These are phyloP conservation scores for Fusarium nisikadoi DNA, from an alignment of 2,329 filamentous ascomycete genomes.

Conservation along the genomic window DNA sequence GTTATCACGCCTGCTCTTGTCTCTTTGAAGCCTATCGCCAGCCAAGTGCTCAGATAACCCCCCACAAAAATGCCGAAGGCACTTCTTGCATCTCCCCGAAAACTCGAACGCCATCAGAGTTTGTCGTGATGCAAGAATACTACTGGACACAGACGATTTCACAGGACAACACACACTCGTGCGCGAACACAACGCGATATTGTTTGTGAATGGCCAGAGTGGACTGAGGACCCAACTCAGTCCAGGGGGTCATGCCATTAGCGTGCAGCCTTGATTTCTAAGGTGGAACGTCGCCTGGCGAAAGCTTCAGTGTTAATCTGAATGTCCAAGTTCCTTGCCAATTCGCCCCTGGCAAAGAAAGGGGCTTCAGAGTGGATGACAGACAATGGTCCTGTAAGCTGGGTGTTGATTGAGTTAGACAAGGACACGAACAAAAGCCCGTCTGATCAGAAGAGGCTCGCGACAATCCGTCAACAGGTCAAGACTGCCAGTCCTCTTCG, in stretches of 20 bases:
- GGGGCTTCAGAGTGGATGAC: constrained; percentile 2
- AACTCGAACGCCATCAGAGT: constrained; percentile 16
- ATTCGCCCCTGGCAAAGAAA: constrained; percentile 16
- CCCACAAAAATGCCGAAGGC: constrained; percentile 13
- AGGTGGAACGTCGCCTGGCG: constrained; percentile 17
- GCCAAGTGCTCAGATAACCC: neutral
- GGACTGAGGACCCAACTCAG: constrained; percentile 31
- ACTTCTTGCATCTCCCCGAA: constrained; percentile 24
- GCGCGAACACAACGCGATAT: constrained; percentile 25
- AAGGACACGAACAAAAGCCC: constrained; percentile 20
- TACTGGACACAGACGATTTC: neutral
- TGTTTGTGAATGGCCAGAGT: constrained; percentile 29
- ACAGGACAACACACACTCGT: constrained; percentile 7
- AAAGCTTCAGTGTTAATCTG: constrained; percentile 11
- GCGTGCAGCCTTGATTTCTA: constrained; percentile 30
- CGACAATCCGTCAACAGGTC: neutral
- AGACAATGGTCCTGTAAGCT: constrained; percentile 1
- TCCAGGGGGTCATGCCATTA: constrained; percentile 27
- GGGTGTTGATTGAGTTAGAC: neutral
- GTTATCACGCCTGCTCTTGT: constrained; percentile 6
- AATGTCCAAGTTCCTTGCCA: constrained; percentile 18
- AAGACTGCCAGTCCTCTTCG: constrained; percentile 13
- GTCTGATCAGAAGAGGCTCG: constrained; percentile 30
- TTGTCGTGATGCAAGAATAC: neutral
- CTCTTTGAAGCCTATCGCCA: constrained; percentile 17